Conservation (phyloP, 2,329 filamentous ascomycete genomes). For the Hypoxylon rubiginosum region DNA sequence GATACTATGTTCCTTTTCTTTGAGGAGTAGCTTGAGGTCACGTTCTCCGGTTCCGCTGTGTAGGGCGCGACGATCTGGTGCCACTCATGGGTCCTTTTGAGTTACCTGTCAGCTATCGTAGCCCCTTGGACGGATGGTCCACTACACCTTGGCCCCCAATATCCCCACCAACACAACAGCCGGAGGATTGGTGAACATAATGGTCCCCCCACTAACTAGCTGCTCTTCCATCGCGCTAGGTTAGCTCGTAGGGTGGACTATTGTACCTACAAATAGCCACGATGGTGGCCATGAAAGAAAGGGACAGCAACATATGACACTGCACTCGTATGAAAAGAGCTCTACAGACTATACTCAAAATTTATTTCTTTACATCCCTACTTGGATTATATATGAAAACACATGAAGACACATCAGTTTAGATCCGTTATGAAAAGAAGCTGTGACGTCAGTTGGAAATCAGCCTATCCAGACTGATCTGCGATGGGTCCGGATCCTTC, state of each 20-base stretch:
- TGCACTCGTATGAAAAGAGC: background rate
- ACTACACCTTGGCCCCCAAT: background rate
- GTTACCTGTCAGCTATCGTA: no score
- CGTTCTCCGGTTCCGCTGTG: background rate
- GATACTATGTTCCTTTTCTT: slow-evolving; percentile 31
- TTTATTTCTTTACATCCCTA: background rate
- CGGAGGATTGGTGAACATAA: background rate
- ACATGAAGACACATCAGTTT: background rate
- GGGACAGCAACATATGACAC: background rate
- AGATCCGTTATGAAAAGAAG: background rate
- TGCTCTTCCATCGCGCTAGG: background rate
- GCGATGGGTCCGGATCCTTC: no score
- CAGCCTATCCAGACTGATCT: background rate
- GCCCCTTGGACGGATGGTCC: no score
- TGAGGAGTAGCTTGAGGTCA: background rate
- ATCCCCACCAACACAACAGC: background rate
- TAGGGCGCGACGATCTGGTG: background rate
- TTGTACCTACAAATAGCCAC: background rate
- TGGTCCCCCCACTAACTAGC: background rate
- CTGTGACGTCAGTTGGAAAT: background rate
- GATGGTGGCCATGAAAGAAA: background rate
- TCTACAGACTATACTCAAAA: background rate
- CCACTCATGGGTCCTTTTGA: no score
- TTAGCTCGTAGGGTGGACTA: background rate
- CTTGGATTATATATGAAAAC: background rate